Evolutionary conservation across 148 eudicot genomes (phyloP).

Genomic region (Rhododendron henanense): DNA sequence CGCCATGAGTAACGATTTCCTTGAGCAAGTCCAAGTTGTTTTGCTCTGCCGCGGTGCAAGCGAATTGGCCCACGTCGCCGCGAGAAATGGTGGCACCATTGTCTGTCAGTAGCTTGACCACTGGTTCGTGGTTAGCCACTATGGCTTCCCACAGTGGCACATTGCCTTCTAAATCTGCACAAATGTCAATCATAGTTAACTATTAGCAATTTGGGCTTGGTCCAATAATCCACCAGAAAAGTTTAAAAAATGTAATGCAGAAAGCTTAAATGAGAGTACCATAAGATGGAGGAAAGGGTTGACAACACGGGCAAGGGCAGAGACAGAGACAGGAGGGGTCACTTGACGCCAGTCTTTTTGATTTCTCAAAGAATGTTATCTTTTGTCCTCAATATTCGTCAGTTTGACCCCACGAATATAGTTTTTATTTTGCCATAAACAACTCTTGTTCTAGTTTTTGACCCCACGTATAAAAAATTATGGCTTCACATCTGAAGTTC

Average conservation of each 20-base stretch:
- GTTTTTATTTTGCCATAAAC: not conserved
- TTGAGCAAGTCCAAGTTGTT: slow-evolving; percentile 55
- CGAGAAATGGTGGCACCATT: slow-evolving; percentile 46
- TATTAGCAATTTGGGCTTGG: not conserved
- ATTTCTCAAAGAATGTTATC: not conserved
- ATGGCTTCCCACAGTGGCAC: slow-evolving; percentile 91
- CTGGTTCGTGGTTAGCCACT: slow-evolving; percentile 37
- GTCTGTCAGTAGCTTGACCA: slow-evolving; percentile 40
- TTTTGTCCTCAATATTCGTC: not conserved
- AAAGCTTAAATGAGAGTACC: not conserved
- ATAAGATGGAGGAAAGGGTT: not conserved
- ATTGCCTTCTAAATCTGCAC: slow-evolving; percentile 68
- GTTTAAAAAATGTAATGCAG: not conserved
- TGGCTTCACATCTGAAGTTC: not conserved
- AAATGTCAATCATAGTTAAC: not conserved
- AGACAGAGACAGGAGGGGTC: not conserved
- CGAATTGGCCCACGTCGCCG: slow-evolving; percentile 63
- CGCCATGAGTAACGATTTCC: slow-evolving; percentile 42
- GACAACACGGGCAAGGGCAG: not conserved
- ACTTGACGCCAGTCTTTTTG: not conserved
- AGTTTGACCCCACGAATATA: not conserved
- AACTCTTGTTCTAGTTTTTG: not conserved
- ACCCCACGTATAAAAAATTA: too few species aligned
- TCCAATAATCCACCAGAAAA: not conserved
- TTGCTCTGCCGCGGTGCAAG: slow-evolving; percentile 57